A percentile compares a stretch with the other conserved stretches of the same genome.
phyloP scores from a whole-genome alignment of 345 rosid species.

The Camelina neglecta region DNA sequence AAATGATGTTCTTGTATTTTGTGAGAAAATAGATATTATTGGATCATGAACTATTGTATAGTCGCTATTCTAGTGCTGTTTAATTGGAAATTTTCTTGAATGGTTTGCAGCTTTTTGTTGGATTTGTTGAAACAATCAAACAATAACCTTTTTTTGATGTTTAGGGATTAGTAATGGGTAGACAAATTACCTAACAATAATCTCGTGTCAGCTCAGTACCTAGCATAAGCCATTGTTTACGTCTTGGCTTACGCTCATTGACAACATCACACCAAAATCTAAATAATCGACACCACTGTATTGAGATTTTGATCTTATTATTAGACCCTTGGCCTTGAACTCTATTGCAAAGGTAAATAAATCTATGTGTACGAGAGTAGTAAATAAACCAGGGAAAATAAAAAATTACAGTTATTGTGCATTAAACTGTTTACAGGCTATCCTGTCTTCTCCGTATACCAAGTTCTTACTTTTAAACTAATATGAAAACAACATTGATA shows the following conservation, averaged over 20 bases:
- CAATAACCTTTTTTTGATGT: too few species aligned
- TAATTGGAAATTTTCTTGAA: neutral
- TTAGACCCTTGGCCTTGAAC: too few species aligned
- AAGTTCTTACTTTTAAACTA: constrained; percentile 34
- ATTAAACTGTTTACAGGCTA: constrained; percentile 34
- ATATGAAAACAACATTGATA: constrained; percentile 41
- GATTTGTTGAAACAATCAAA: too few species aligned
- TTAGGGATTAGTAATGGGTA: too few species aligned
- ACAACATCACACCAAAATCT: neutral
- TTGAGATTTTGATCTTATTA: too few species aligned
- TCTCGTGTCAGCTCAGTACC: too few species aligned
- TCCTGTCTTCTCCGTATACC: constrained; percentile 35
- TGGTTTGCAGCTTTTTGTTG: neutral
- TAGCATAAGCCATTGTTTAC: too few species aligned
- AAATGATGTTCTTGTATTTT: neutral
- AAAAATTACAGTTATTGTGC: constrained; percentile 33
- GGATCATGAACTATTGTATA: neutral
- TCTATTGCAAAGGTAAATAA: neutral
- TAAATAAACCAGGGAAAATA: constrained; percentile 7
- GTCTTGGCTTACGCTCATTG: too few species aligned
- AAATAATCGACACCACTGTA: neutral
- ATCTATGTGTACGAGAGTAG: constrained; percentile 6
- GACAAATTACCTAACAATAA: too few species aligned
- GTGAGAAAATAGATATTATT: neutral
- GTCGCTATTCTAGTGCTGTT: neutral